A percentile compares a stretch with the other conserved stretches of the same genome.
These are phyloP conservation scores for Gymnopilus dilepis DNA, from an alignment of 768 basidiomycete species.

Conservation along the genomic window DNA sequence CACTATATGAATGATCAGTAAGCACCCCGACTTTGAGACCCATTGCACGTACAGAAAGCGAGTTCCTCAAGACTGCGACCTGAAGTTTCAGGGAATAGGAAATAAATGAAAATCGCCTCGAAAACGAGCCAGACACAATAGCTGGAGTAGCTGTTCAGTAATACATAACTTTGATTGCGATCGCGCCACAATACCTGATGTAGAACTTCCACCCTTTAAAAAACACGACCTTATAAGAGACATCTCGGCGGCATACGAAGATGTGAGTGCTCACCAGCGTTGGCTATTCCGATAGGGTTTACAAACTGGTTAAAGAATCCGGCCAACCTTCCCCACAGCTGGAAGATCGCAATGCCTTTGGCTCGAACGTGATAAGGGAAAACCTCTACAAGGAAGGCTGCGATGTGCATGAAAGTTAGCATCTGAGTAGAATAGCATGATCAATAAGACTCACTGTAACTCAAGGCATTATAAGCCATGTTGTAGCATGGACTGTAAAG, in stretches of 20 bases:
- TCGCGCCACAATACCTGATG: slow-evolving; percentile 40
- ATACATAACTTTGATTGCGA: neutral
- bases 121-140: slow-evolving; percentile 58
- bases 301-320: slow-evolving; percentile 72
- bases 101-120: slow-evolving; percentile 60
- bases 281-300: slow-evolving; percentile 65
- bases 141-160: slow-evolving; percentile 18
- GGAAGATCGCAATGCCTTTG: slow-evolving; percentile 65
- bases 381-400: slow-evolving; percentile 69
- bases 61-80: slow-evolving; percentile 61
- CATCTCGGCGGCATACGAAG: neutral
- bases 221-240: neutral
- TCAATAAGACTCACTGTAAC: slow-evolving; percentile 45
- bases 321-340: slow-evolving; percentile 59
- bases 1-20: slow-evolving; percentile 31
- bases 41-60: slow-evolving; percentile 52
- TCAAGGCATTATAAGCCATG: slow-evolving; percentile 60
- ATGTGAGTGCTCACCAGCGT: slow-evolving; percentile 39
- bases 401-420: neutral
- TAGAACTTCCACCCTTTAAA: slow-evolving; percentile 59
- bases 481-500: slow-evolving; percentile 62
- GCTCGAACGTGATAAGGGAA: slow-evolving; percentile 70
- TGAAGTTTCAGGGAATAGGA: slow-evolving; percentile 67
- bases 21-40: neutral
- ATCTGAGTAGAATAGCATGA: neutral